These are phyloP conservation scores for Ophiostoma sp. DNA, from an alignment of 2,329 filamentous ascomycete species.

Conservation along the genomic window DNA sequence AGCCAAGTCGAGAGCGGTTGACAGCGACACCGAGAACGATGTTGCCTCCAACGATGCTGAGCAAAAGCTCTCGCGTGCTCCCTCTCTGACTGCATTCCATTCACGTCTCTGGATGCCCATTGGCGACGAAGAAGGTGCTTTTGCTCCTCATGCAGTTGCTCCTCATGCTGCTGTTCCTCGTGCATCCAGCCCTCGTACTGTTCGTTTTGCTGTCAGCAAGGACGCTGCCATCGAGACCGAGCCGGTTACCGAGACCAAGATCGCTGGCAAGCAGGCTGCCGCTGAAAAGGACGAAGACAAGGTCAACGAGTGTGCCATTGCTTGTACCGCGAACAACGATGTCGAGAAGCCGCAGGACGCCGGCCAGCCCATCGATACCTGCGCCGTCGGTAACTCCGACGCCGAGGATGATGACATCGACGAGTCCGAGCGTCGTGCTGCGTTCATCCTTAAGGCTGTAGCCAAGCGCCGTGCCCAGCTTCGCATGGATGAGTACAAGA, in stretches of 20 bases:
- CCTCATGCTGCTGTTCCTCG: too few relatives aligned
- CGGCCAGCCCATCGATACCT: neutral
- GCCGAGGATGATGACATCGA: conserved; percentile 14
- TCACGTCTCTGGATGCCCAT: neutral
- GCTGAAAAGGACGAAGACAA: neutral
- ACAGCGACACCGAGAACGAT: neutral
- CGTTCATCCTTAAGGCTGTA: too few relatives aligned
- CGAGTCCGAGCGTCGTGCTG: too few relatives aligned
- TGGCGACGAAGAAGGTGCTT: neutral
- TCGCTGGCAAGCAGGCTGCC: neutral
- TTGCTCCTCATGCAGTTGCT: neutral
- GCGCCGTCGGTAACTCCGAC: neutral
- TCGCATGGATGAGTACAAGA: neutral
- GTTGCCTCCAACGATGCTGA: neutral
- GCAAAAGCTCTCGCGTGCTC: neutral
- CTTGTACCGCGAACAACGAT: neutral
- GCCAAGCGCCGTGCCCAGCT: neutral
- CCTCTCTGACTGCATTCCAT: conserved; percentile 17
- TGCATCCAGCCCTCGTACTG: too few relatives aligned
- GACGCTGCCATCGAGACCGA: neutral
- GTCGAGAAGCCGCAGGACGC: neutral
- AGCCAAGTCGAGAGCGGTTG: neutral
- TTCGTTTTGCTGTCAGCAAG: neutral
- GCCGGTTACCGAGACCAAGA: neutral
- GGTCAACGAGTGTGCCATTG: neutral